These are phyloP conservation scores for Cercospora berteroae DNA, from an alignment of 2,329 filamentous ascomycete species.

Conservation along the genomic window DNA sequence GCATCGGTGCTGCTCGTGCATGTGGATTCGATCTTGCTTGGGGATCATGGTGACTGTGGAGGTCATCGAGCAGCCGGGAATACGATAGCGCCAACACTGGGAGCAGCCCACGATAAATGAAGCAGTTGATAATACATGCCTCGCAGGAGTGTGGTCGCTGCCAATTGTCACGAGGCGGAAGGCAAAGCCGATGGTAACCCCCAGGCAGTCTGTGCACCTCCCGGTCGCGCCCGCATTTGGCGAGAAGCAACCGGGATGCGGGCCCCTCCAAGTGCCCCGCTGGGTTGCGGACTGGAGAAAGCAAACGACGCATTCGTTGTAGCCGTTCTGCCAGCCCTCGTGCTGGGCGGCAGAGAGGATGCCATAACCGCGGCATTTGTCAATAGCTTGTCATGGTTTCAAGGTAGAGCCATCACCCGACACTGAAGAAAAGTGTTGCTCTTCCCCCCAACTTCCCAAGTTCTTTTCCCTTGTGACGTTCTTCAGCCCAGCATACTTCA, in stretches of 20 bases:
- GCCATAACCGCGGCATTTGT: conserved; percentile 24
- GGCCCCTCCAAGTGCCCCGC: conserved; percentile 12
- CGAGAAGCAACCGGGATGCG: conserved; percentile 10
- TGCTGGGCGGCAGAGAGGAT: conserved; percentile 10
- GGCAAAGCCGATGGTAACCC: not conserved
- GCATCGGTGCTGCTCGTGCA: not conserved
- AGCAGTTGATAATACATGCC: not conserved
- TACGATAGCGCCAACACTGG: not conserved
- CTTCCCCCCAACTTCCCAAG: conserved; percentile 1
- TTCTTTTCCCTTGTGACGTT: conserved; percentile 3
- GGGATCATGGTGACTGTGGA: not conserved
- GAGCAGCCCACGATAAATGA: not conserved
- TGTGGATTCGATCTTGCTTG: not conserved
- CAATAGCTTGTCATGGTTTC: conserved; percentile 1
- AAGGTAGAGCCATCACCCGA: conserved; percentile 22
- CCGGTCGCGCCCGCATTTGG: not conserved
- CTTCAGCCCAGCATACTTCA: conserved; percentile 4
- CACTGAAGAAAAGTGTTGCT: not conserved
- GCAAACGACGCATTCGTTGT: conserved; percentile 1
- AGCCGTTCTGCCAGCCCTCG: conserved; percentile 14
- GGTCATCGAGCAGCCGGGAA: not conserved
- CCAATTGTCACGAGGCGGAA: not conserved
- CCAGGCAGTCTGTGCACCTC: not conserved
- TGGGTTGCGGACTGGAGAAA: not conserved
- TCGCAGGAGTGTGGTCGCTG: not conserved